These are phyloP conservation scores for Myochromella boudieri DNA, from an alignment of 768 basidiomycete species.

Conservation along the genomic window DNA sequence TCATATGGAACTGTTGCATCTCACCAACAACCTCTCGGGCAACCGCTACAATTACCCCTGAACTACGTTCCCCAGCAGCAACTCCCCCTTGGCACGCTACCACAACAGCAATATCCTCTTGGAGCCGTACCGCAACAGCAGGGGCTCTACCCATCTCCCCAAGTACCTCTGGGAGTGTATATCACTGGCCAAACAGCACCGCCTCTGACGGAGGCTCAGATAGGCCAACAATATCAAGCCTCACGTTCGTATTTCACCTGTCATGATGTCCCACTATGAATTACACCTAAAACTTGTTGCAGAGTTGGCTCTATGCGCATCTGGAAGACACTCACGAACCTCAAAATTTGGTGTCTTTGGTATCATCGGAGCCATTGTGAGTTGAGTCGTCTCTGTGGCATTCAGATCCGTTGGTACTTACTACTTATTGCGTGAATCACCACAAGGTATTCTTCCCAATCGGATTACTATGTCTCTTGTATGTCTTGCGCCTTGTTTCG, in stretches of 20 bases:
- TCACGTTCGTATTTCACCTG: constrained; percentile 10
- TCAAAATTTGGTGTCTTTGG: constrained; percentile 23
- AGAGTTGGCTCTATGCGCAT: constrained; percentile 22
- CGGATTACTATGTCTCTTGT: constrained; percentile 18
- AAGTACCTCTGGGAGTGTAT: not conserved
- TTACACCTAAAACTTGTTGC: not conserved
- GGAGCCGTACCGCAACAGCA: not conserved
- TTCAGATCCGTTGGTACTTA: too few relatives aligned
- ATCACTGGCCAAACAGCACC: not conserved
- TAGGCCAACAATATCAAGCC: constrained; percentile 14
- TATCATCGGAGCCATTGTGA: constrained; percentile 25
- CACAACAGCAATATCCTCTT: not conserved
- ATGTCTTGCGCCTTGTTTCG: not conserved
- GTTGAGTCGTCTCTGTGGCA: constrained; percentile 4
- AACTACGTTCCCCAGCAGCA: not conserved
- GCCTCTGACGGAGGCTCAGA: constrained; percentile 2
- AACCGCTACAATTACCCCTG: not conserved
- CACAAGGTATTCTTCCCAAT: constrained; percentile 23
- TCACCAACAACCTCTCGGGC: not conserved
- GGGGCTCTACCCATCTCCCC: not conserved
- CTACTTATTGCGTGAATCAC: not conserved
- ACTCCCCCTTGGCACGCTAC: not conserved
- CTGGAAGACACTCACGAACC: constrained; percentile 21
- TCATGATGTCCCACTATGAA: not conserved
- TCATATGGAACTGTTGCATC: not conserved